Conservation (phyloP, 306 rosid genomes). For the Trifolium subterraneum region DNA sequence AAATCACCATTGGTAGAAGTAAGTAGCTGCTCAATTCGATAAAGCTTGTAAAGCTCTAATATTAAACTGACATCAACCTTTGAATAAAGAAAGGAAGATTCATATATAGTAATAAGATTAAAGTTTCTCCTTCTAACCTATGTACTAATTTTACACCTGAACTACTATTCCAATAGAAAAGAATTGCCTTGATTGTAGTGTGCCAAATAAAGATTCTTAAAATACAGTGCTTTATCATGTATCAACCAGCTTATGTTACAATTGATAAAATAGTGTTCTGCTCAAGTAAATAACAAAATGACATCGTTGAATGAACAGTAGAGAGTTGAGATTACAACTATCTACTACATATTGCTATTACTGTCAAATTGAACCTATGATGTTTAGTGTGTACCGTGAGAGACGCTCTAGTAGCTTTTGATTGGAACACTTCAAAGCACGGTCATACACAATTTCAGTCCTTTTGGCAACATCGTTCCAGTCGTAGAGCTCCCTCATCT, state of each 20-base stretch:
- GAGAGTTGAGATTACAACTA: slow-evolving; percentile 15
- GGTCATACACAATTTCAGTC: slow-evolving; percentile 87
- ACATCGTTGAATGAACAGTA: background rate
- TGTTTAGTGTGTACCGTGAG: slow-evolving; percentile 62
- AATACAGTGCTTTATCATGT: background rate
- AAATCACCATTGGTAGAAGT: slow-evolving; percentile 29
- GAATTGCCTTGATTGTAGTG: background rate
- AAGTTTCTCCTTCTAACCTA: slow-evolving; percentile 13
- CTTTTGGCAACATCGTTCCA: slow-evolving; percentile 93
- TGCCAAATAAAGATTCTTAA: background rate
- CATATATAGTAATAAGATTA: slow-evolving; percentile 8
- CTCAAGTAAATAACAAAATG: background rate
- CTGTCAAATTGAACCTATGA: slow-evolving; percentile 25
- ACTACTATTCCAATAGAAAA: slow-evolving; percentile 21
- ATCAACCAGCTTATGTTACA: background rate
- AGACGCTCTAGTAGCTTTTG: slow-evolving; percentile 74
- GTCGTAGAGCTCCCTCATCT: slow-evolving; percentile 81
- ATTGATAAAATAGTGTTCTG: background rate
- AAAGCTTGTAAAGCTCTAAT: background rate
- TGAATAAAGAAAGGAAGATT: slow-evolving; percentile 12
- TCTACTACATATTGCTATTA: slow-evolving; percentile 20
- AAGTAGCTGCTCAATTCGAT: slow-evolving; percentile 17
- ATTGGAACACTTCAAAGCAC: slow-evolving; percentile 70
- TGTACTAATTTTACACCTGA: background rate
- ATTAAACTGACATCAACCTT: slow-evolving; percentile 15